phyloP scores from a whole-genome alignment of 768 basidiomycete genomes.

The Nidula microcarpa region DNA sequence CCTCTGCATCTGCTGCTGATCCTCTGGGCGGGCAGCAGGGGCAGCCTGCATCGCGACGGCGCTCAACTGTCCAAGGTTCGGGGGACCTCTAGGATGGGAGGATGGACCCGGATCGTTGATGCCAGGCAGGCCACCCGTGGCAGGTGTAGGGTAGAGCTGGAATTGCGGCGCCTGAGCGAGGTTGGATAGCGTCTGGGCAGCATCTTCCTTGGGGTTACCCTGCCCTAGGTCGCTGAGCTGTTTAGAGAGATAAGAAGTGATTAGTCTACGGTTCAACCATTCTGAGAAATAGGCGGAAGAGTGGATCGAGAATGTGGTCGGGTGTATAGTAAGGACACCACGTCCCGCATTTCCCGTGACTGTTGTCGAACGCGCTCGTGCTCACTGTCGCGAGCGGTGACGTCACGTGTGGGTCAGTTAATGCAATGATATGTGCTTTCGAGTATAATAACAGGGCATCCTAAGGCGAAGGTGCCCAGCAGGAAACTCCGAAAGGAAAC shows the following conservation, averaged over 20 bases:
- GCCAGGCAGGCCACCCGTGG: slow-evolving; percentile 39
- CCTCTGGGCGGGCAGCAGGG: slow-evolving; percentile 10
- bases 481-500: background rate
- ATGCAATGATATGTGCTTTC: slow-evolving; percentile 1
- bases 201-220: slow-evolving; percentile 57
- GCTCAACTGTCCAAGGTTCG: slow-evolving; percentile 57
- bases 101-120: slow-evolving; percentile 71
- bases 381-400: slow-evolving; percentile 27
- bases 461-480: background rate
- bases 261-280: background rate
- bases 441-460: background rate
- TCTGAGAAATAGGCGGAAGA: background rate
- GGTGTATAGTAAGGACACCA: slow-evolving; percentile 4
- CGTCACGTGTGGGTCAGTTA: slow-evolving; percentile 30
- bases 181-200: slow-evolving; percentile 55
- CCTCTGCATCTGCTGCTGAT: slow-evolving; percentile 1
- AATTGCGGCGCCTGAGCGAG: slow-evolving; percentile 39
- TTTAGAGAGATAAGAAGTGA: background rate
- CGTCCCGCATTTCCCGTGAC: slow-evolving; percentile 32
- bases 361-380: slow-evolving; percentile 26
- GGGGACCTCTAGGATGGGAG: slow-evolving; percentile 67
- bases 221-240: slow-evolving; percentile 35
- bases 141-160: slow-evolving; percentile 18
- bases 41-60: slow-evolving; percentile 48
- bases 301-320: slow-evolving; percentile 2